A percentile compares a stretch with the other conserved stretches of the same genome.
phyloP scores from a whole-genome alignment of 2,329 filamentous ascomycete genomes.

The Penicillium sp. region DNA sequence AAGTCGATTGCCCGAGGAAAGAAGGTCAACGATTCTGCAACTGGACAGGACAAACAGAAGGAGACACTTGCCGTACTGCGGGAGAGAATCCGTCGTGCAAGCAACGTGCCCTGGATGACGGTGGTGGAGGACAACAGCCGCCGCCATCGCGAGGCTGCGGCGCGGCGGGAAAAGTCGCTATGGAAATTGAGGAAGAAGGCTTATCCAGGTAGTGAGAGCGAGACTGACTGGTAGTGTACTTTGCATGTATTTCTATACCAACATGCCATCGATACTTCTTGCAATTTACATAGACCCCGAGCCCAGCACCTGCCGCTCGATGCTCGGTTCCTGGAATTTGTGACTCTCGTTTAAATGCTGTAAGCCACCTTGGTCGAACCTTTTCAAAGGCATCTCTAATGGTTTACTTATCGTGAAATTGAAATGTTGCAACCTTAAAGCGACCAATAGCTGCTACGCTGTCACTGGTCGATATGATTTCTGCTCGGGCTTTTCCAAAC shows the following conservation, averaged over 20 bases:
- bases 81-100: slow-evolving; percentile 44
- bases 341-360: not conserved
- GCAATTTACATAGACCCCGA: not conserved
- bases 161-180: slow-evolving; percentile 39
- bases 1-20: slow-evolving; percentile 30
- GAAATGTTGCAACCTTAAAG: not conserved
- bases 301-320: not conserved
- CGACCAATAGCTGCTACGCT: not conserved
- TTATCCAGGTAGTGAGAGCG: slow-evolving; percentile 46
- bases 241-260: not conserved
- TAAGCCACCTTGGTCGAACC: not conserved
- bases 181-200: slow-evolving; percentile 51
- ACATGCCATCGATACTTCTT: not conserved
- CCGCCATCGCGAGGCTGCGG: slow-evolving; percentile 35
- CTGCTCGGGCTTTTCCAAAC: slow-evolving; percentile 1
- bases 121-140: slow-evolving; percentile 44
- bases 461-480: not conserved
- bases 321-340: not conserved
- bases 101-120: slow-evolving; percentile 51
- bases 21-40: slow-evolving; percentile 23
- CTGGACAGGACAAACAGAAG: slow-evolving; percentile 25
- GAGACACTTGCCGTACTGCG: slow-evolving; percentile 37
- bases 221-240: slow-evolving; percentile 39
- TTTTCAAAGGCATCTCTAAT: not conserved
- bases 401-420: not conserved